Base-by-base conservation (phyloP, 345 rosid species). In the Cardamine occulta region DNA sequence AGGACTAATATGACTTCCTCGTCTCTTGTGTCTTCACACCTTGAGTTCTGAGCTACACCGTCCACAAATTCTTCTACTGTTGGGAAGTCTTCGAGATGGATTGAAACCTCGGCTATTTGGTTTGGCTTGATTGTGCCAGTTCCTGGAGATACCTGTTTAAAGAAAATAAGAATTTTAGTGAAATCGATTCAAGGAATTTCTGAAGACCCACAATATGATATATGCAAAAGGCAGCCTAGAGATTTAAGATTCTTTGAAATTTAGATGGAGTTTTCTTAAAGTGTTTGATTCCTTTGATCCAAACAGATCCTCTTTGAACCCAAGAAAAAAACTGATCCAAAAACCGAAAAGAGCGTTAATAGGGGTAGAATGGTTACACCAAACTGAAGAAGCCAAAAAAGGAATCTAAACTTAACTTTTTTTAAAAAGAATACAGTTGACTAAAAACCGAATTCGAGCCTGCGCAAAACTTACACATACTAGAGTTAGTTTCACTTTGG, bases 11-110 rank as follows among this genome's bases (percentile, higher is more conserved):
- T 79, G 24, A 81, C 85, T 82, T 92, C 92, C 81, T 88, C 85
- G 73, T 90, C 96, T 66, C 87, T 75, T 34, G 82, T 61, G 67
- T 88, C 93, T 79, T 90, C 96, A 37, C 83, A 87, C 90, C 91
- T 87, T 72, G 90, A 86, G 72, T 86, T 90, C 70, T 86, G 91
- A 0, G 91, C 83, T 45, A 87, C 73, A 66, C 93, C 96, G 56
- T 88, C 91, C 8, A 88, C 85, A 55, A 77, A 81, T 74, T 88
- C 91, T 83, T 90, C 88, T 28, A 84, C 74, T 9, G 87, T 79
- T 42, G 85, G 89, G 76, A 87, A 87, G 51, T 86, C 93, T 73
- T 90, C 91, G 6, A 86, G 87, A 66, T 80, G 88, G 5, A 90
- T 75, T 3, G 85, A 74, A 37, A 90, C 66, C 63, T 90, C 96